Evolutionary conservation across 331 rosid genomes (phyloP).

Genomic region (Stylosanthes scabra): DNA sequence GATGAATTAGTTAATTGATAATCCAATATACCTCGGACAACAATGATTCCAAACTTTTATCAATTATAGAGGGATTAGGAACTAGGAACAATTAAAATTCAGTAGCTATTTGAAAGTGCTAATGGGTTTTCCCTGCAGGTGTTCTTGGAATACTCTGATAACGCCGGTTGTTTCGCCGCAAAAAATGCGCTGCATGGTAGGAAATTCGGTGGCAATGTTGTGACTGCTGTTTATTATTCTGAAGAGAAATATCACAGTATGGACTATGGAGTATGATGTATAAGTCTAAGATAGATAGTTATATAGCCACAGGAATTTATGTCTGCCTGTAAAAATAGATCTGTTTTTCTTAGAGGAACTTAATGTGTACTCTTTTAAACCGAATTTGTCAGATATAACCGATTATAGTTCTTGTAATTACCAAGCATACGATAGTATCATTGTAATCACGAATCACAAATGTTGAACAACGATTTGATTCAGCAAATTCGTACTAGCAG

Average conservation of each 20-base stretch:
- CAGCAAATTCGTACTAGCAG: not conserved
- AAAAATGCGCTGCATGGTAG: constrained; percentile 72
- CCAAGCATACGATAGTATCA: not conserved
- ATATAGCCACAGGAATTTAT: not conserved
- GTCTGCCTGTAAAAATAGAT: constrained; percentile 29
- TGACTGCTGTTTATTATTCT: constrained; percentile 66
- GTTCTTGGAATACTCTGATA: constrained; percentile 77
- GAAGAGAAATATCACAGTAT: constrained; percentile 61
- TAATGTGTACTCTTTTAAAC: constrained; percentile 12
- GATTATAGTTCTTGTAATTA: constrained; percentile 8
- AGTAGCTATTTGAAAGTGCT: constrained; percentile 22
- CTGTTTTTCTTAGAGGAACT: not conserved
- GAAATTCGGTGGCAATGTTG: constrained; percentile 74
- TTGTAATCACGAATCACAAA: not conserved
- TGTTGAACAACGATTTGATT: not conserved
- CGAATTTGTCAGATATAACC: constrained; percentile 16
- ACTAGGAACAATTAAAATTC: not conserved
- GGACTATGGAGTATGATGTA: constrained; percentile 55
- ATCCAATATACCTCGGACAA: not conserved
- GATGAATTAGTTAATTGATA: constrained; percentile 5
- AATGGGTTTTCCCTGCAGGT: constrained; percentile 58
- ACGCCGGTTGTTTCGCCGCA: constrained; percentile 56
- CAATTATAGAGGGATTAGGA: constrained; percentile 5
- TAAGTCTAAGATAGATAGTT: constrained; percentile 39
- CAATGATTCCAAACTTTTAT: not conserved